Base-by-base conservation (phyloP, 2,329 filamentous ascomycete genomes). In the Ceratocystis smalleyi region DNA sequence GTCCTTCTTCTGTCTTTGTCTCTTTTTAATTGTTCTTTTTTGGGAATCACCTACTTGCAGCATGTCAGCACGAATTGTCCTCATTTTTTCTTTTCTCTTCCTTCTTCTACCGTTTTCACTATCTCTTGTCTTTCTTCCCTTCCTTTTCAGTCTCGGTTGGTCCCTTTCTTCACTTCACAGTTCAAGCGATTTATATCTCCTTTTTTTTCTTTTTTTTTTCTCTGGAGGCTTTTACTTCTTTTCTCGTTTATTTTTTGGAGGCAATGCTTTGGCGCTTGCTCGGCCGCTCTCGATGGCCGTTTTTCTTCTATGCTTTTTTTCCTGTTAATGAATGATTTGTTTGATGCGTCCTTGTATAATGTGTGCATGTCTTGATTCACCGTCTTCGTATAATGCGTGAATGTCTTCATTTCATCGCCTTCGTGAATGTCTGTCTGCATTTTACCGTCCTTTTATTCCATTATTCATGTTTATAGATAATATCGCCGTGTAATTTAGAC, bases 21-120 rank as follows among this genome's bases (percentile, higher is more conserved):
- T 66, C 68, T 65, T 69, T 63, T 72, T 69, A 71, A 70, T 68
- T 54, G 45, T 40, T 62, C 43, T 54, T 47, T 62, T 66, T 64
- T 49, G 19, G 19, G 60, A 43, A 30, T 62, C 19, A 24, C 22
- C 19, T 7, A 7, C 17, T 6, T 51, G 27, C 60, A 49, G 43
- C 43, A 19, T 32, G 17, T 49, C 60, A 19, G 19, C 22, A 32
- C 22, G 40, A 47, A 32, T 49, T 12, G 15, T 51, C n/a, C 49
- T 24, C 51, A 1, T 35, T 49, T 15, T 35, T 35, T 32, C 54
- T 67, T 55, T 43, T n/a, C 54, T 45, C 49, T 65, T 40, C 19
- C 8, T 5, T 30, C 40, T 27, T 12, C 32, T 22, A 8, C 43
- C n/a, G 19, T 62, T 59, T 61, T 64, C 43, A 60, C 43, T 40